Conservation (phyloP, 805 yeast species). For the Candida cerambycidarum region DNA sequence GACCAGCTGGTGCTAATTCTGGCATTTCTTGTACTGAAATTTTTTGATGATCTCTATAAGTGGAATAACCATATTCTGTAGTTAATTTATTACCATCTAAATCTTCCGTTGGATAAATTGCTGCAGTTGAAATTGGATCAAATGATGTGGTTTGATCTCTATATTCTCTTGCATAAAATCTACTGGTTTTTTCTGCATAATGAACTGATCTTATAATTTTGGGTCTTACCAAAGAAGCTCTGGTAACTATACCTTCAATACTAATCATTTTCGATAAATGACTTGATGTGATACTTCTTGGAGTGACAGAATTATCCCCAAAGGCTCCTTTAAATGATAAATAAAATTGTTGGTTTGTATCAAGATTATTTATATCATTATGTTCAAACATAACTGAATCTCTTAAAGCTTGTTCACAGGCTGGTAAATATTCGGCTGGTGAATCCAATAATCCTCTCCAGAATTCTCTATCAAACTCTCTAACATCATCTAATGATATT, state of each 20-base stretch:
- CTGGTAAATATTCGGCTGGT: conserved; percentile 87
- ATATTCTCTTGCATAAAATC: conserved; percentile 88
- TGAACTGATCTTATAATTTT: conserved; percentile 90
- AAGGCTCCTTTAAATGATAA: conserved; percentile 87
- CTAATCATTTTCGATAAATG: conserved; percentile 80
- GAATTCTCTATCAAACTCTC: conserved; percentile 75
- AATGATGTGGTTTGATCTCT: conserved; percentile 90
- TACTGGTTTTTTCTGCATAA: conserved; percentile 79
- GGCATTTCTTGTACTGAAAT: conserved; percentile 97
- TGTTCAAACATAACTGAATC: conserved; percentile 76
- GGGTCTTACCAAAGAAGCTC: conserved; percentile 91
- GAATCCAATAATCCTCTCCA: conserved; percentile 73
- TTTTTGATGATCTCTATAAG: conserved; percentile 92
- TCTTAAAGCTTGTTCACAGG: conserved; percentile 81
- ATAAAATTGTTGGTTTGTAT: conserved; percentile 64
- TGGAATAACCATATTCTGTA: conserved; percentile 91
- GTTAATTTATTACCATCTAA: conserved; percentile 83
- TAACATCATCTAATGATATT: conserved; percentile 80
- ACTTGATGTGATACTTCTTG: conserved; percentile 78
- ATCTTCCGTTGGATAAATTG: conserved; percentile 91
- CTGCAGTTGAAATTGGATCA: conserved; percentile 78
- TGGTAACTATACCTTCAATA: conserved; percentile 92
- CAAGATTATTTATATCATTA: conserved; percentile 48
- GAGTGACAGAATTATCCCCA: conserved; percentile 83
- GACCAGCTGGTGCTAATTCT: conserved; percentile 97